A percentile compares a stretch with the other conserved stretches of the same genome.
Conservation (phyloP, 805 yeast genomes). For the Sugiyamaella smithiae region DNA sequence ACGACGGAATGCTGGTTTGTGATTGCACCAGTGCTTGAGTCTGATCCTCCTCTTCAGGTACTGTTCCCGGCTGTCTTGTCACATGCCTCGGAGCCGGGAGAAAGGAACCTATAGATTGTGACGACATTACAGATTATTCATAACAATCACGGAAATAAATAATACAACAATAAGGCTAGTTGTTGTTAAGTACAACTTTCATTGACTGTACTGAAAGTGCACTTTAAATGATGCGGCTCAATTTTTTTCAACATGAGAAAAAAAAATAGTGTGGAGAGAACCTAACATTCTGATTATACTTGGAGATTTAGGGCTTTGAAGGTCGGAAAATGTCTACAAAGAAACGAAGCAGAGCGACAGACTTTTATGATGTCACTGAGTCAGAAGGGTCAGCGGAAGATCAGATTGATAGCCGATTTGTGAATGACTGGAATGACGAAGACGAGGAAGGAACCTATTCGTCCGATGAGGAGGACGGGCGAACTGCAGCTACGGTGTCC, state of each 20-base stretch:
- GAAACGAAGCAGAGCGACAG: constrained; percentile 6
- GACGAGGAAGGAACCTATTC: constrained; percentile 16
- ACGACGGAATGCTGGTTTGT: constrained; percentile 19
- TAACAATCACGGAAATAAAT: neutral
- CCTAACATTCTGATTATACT: neutral
- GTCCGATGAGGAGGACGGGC: constrained; percentile 12
- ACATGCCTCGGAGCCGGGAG: constrained; percentile 18
- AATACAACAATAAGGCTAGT: neutral
- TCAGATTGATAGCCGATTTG: constrained; percentile 8
- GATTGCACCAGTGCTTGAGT: constrained; percentile 1
- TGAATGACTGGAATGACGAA: constrained; percentile 13
- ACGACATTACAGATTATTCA: neutral
- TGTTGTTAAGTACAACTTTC: too few relatives aligned
- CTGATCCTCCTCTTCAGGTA: neutral
- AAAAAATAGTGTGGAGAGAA: neutral
- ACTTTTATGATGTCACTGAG: constrained; percentile 12
- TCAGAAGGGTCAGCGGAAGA: constrained; percentile 1
- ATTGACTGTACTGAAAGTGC: constrained; percentile 7
- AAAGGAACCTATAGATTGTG: constrained; percentile 16
- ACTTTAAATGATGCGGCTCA: neutral
- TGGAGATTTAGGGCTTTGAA: too few relatives aligned
- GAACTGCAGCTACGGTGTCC: constrained; percentile 6
- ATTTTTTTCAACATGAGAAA: neutral
- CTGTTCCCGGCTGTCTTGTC: neutral
- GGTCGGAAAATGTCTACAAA: neutral